Base-by-base conservation (phyloP, 2,329 filamentous ascomycete species). In the Biscogniauxia marginata region DNA sequence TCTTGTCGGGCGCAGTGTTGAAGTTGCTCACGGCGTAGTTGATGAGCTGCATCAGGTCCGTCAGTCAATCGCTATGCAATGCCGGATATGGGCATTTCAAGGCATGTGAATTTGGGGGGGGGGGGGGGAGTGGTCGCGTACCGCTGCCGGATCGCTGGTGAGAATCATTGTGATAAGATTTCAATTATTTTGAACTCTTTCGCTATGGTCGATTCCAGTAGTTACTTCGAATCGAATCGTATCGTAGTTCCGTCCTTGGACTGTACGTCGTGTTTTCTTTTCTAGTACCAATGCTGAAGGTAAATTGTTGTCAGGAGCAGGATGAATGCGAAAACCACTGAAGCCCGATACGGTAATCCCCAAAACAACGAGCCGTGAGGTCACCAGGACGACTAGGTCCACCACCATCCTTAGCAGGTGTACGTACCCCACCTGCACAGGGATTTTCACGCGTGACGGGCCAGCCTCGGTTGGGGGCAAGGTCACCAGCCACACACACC, bases 1-100 rank as follows among this genome's bases (percentile, higher is more conserved):
- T 80, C 70, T 92, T 95, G 80, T 99, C 95, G 9, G 91, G 91
- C 19, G 84, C 81, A 68, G 93, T 96, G 78, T 96, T 95, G 85
- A 99, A 99, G 81, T 97, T 96, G 67, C 87, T 83, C 68, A 96
- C 89, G 45, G 93, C 96, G 77, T 96, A 89, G 71, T 88, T 84
- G 77, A 99, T 96, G 70, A 97, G 88, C 90, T 95, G 74, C 48
- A 55, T 21, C 23, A 9, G 46, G n/a, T n/a, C 9, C 22, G 55
- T 56, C 18, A 59, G 56, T 34, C 20, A 56, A 44, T 7, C 50
- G 16, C 43, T 19, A 49, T n/a, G 24, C 7, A 24, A 23, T 18
- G 5, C 47, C 6, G 4, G 39, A 43, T 16, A 45, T 49, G 13
- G n/a, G 3, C 6, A 25, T 21, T n/a, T 18, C 23, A 21, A 39